phyloP scores from a whole-genome alignment of 768 basidiomycete genomes.

The Lactarius pseudohatsudake region DNA sequence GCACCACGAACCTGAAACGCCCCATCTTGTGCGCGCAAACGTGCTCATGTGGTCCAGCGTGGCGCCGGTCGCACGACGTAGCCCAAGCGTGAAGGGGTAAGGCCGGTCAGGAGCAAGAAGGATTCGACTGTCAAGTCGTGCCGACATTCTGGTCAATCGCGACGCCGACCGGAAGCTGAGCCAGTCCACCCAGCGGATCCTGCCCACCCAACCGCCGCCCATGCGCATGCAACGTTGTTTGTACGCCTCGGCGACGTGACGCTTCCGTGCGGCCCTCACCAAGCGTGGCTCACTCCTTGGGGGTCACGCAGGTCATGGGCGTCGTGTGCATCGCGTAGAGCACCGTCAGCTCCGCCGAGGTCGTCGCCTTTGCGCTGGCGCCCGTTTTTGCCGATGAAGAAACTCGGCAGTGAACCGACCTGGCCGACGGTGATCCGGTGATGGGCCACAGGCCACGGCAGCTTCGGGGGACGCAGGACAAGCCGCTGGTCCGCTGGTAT shows the following conservation, averaged over 20 bases:
- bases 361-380: conserved; percentile 14
- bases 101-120: not conserved
- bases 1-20: no score
- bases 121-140: conserved; percentile 35
- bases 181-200: conserved; percentile 68
- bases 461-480: conserved; percentile 53
- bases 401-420: conserved; percentile 33
- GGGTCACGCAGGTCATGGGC: conserved; percentile 53
- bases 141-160: conserved; percentile 55
- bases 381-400: conserved; percentile 23
- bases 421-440: conserved; percentile 36
- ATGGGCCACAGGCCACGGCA: conserved; percentile 57
- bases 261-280: conserved; percentile 45
- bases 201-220: conserved; percentile 66
- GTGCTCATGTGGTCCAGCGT: no score
- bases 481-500: conserved; percentile 46
- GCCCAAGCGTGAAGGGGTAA: not conserved
- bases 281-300: conserved; percentile 62
- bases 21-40: no score
- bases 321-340: conserved; percentile 59
- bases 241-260: conserved; percentile 59
- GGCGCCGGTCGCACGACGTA: no score
- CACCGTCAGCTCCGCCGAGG: conserved; percentile 45
- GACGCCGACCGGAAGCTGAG: conserved; percentile 61
- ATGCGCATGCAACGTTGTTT: conserved; percentile 48